phyloP scores from a whole-genome alignment of 2,329 filamentous ascomycete species.

The Meredithiella fracta region DNA sequence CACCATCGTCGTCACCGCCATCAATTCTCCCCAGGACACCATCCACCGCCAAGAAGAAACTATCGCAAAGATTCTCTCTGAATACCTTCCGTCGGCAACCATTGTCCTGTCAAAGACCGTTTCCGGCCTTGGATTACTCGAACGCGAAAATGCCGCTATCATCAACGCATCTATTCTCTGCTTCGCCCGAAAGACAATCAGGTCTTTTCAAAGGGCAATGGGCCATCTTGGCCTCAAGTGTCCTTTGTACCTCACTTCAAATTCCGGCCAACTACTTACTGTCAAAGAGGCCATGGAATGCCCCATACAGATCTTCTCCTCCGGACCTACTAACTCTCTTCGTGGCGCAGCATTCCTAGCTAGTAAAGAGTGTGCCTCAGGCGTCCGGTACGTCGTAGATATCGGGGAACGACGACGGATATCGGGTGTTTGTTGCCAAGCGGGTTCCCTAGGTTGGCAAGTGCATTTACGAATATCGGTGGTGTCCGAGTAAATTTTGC shows the following conservation, averaged over 20 bases:
- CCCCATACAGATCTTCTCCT: constrained; percentile 17
- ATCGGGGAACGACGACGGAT: constrained; percentile 18
- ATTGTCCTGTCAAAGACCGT: constrained; percentile 21
- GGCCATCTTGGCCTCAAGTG: constrained; percentile 24
- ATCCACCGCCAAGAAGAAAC: constrained; percentile 33
- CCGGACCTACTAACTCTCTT: constrained; percentile 18
- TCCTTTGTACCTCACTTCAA: constrained; percentile 32
- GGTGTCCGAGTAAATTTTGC: constrained; percentile 18
- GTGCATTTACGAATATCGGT: constrained; percentile 17
- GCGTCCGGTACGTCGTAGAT: constrained; percentile 18
- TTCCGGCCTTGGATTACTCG: constrained; percentile 26
- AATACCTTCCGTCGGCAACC: constrained; percentile 19
- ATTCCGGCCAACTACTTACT: constrained; percentile 25
- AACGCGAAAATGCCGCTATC: constrained; percentile 36
- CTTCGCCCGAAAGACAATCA: constrained; percentile 30
- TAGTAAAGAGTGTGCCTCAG: not conserved
- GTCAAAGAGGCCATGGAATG: constrained; percentile 17
- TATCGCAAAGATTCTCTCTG: constrained; percentile 28
- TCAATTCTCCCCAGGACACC: constrained; percentile 42
- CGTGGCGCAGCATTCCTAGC: constrained; percentile 17
- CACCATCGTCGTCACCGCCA: constrained; percentile 37
- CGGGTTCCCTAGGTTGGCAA: constrained; percentile 17
- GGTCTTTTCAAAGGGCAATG: constrained; percentile 30
- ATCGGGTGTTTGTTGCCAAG: constrained; percentile 17
- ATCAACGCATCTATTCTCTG: constrained; percentile 34